Evolutionary conservation across 345 rosid species (phyloP), one percentile per base, ranked within the genome.

Genomic region (Bretschneidera sinensis): DNA sequence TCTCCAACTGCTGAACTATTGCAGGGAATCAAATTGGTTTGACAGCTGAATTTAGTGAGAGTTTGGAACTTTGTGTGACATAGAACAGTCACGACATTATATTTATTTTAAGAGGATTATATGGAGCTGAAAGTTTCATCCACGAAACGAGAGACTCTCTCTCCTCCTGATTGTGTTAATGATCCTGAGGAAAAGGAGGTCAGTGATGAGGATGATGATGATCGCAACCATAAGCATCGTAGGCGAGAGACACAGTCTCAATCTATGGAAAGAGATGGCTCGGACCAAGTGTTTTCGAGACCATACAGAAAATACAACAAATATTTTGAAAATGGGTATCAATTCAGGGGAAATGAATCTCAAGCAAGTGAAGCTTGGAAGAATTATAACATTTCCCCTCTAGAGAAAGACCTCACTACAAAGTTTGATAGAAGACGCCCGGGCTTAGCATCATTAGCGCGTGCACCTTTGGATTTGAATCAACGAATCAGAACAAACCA

Each of bases 141-240:
- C 31, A 72, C 82, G 43, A 88, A 80, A 76, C 74, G 78, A 18
- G 71, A 72, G 51, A 83, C 74, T 63, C 78, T 78, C 71, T 81
- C 95, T 64, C 74, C 97, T 49, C 73, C 83, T 19, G 86, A 90
- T 61, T 85, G 87, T 60, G 65, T 61, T 52, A 83, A 84, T 77
- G 95, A 83, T 65, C 96, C 89, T 22, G 89, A 88, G 69, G 98
- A 88, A 73, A 87, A 84, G 78, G 99, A 94, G 82, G 74, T 94
- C 58, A 94, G 96, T 52, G 99, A 94, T 61, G 97, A 94, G 49
- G 99, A 94, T 63, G 99, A 94, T 31, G 99, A 94, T 71, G 96
- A 92, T 63, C 92, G 95, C 78, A 92, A 94, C 78, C 96, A 90
- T 77, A 92, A 94, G 72, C 99, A 92, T 70, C 95, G 97, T 43